A percentile compares a stretch with the other conserved stretches of the same genome.
Conservation (phyloP, 768 basidiomycete species). For the Boletellus emodensis region DNA sequence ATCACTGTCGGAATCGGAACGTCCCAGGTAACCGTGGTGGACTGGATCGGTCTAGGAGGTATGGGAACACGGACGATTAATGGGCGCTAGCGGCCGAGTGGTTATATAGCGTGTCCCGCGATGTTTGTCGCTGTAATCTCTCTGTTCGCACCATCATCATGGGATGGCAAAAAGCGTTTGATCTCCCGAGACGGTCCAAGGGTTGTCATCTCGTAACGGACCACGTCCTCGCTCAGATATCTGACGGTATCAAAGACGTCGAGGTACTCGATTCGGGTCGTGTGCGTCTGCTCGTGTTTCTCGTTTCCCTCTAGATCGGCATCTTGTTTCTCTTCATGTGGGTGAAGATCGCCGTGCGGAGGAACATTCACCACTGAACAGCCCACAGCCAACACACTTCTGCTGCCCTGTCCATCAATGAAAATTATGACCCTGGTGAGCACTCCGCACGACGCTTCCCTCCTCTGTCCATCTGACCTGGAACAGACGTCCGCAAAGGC, state of each 20-base stretch:
- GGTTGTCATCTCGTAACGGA: slow-evolving; percentile 86
- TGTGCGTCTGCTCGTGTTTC: background rate
- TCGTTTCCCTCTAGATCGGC: slow-evolving; percentile 51
- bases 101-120: background rate
- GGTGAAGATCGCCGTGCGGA: slow-evolving; percentile 21
- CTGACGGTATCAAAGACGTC: slow-evolving; percentile 62
- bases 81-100: background rate
- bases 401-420: slow-evolving; percentile 79
- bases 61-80: slow-evolving; percentile 28
- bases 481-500: slow-evolving; percentile 44
- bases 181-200: slow-evolving; percentile 46
- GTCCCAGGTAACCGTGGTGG: slow-evolving; percentile 91
- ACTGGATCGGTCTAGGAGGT: slow-evolving; percentile 47
- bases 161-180: slow-evolving; percentile 90
- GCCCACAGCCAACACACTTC: slow-evolving; percentile 69
- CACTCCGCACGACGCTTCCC: background rate
- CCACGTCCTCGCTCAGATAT: slow-evolving; percentile 63
- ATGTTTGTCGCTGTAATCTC: background rate
- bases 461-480: slow-evolving; percentile 7
- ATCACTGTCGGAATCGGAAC: slow-evolving; percentile 87
- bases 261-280: slow-evolving; percentile 39
- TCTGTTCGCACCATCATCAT: slow-evolving; percentile 36
- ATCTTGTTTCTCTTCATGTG: slow-evolving; percentile 90
- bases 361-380: slow-evolving; percentile 7
- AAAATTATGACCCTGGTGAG: slow-evolving; percentile 80